phyloP scores from a whole-genome alignment of 148 eudicot genomes.

The Chenopodium quinoa region DNA sequence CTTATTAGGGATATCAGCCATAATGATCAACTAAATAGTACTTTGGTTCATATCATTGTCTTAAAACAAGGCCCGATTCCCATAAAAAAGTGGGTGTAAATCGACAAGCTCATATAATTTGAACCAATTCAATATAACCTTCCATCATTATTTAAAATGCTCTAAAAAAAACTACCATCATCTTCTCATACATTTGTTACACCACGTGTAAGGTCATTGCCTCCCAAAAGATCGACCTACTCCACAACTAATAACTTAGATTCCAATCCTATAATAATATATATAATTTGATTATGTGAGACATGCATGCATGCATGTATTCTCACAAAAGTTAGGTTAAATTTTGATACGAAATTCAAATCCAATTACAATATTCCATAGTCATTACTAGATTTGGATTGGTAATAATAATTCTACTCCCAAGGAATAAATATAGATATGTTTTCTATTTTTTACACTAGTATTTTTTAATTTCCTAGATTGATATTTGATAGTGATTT shows the following conservation, averaged over 20 bases:
- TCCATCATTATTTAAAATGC: background rate
- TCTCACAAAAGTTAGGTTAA: background rate
- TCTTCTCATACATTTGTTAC: background rate
- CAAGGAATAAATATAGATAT: too few relatives aligned
- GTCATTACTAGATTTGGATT: background rate
- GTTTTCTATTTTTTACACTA: background rate
- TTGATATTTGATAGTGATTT: background rate
- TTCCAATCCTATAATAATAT: background rate
- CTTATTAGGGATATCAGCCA: too few relatives aligned
- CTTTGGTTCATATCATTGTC: too few relatives aligned
- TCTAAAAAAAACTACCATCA: background rate
- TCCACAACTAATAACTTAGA: background rate
- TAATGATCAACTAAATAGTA: background rate
- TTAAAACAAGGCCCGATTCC: background rate
- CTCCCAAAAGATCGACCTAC: background rate
- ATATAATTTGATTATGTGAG: background rate
- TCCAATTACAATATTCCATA: background rate
- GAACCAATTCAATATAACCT: background rate
- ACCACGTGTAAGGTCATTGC: slow-evolving; percentile 1
- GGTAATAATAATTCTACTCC: background rate
- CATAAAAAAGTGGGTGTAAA: background rate
- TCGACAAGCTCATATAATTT: background rate
- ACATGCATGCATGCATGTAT: slow-evolving; percentile 1
- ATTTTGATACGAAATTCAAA: background rate
- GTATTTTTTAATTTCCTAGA: background rate